A percentile compares a stretch with the other conserved stretches of the same genome.
These are phyloP conservation scores for Termitomyces sp. DNA, from an alignment of 1,284 basidiomycete species.

Conservation along the genomic window DNA sequence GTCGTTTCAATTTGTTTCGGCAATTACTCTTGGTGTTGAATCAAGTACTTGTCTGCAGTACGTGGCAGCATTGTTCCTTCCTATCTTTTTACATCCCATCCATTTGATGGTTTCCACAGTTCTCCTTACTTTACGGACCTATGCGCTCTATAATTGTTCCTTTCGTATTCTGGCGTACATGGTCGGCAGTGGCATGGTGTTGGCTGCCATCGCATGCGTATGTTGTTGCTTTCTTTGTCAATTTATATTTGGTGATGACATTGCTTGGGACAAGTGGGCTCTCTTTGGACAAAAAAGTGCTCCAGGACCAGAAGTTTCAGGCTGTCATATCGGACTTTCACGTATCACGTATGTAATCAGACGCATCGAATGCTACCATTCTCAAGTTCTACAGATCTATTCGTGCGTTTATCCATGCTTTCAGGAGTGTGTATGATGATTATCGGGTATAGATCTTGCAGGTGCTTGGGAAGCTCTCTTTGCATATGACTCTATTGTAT, in stretches of 20 bases:
- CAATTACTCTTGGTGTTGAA: slow-evolving; percentile 34
- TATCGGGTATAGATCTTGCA: slow-evolving; percentile 25
- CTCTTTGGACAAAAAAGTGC: slow-evolving; percentile 27
- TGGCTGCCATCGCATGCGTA: slow-evolving; percentile 25
- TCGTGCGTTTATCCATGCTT: slow-evolving; percentile 14
- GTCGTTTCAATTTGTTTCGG: slow-evolving; percentile 27
- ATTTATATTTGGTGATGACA: neutral
- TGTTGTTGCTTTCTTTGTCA: slow-evolving; percentile 6
- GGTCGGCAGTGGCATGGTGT: slow-evolving; percentile 22
- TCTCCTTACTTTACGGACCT: slow-evolving; percentile 34
- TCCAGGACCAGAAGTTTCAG: slow-evolving; percentile 13
- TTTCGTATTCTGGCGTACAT: slow-evolving; percentile 25
- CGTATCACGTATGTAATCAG: slow-evolving; percentile 24
- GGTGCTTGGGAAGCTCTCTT: slow-evolving; percentile 39
- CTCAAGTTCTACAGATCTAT: slow-evolving; percentile 20
- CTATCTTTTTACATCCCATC: neutral
- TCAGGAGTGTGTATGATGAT: neutral
- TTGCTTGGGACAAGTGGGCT: slow-evolving; percentile 25
- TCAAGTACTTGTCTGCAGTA: slow-evolving; percentile 37
- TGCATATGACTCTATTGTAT: slow-evolving; percentile 33
- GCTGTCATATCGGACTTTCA: slow-evolving; percentile 29
- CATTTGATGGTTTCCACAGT: slow-evolving; percentile 20
- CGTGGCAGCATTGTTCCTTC: slow-evolving; percentile 12
- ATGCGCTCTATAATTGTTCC: slow-evolving; percentile 35
- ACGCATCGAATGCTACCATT: neutral